A percentile compares a stretch with the other conserved stretches of the same genome.
Conservation (phyloP, 78 protist species). For the Trichosphaerium sp. region DNA sequence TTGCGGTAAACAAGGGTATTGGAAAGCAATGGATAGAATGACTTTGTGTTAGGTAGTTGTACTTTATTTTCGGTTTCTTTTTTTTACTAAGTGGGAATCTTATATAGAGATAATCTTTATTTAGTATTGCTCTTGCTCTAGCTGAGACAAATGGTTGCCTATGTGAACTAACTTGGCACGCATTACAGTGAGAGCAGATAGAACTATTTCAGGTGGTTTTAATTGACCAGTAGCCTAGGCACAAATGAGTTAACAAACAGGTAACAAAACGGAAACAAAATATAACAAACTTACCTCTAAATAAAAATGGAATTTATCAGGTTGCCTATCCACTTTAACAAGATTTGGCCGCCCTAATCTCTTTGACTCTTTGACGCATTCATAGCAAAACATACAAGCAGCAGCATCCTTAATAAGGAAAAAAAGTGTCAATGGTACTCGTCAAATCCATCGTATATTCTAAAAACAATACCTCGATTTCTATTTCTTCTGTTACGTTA, state of each 20-base stretch:
- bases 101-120: too few relatives aligned
- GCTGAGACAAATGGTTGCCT: too few relatives aligned
- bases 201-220: constrained; percentile 44
- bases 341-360: constrained; percentile 26
- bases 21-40: too few relatives aligned
- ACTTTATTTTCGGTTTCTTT: too few relatives aligned
- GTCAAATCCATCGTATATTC: background rate
- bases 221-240: constrained; percentile 43
- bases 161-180: too few relatives aligned
- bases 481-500: background rate
- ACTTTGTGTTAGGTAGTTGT: too few relatives aligned
- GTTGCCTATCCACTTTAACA: background rate
- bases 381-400: constrained; percentile 43
- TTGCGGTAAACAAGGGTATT: too few relatives aligned
- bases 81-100: too few relatives aligned
- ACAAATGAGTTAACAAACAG: background rate
- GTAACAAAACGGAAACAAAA: background rate
- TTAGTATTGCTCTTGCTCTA: too few relatives aligned
- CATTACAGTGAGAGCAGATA: constrained; percentile 18
- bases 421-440: background rate
- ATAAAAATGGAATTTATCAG: background rate
- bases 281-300: background rate
- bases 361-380: constrained; percentile 34
- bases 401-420: constrained; percentile 2
- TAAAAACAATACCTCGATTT: background rate